These are phyloP conservation scores for Plantago coronopus DNA, from an alignment of 305 asterid genomes.

Conservation along the genomic window DNA sequence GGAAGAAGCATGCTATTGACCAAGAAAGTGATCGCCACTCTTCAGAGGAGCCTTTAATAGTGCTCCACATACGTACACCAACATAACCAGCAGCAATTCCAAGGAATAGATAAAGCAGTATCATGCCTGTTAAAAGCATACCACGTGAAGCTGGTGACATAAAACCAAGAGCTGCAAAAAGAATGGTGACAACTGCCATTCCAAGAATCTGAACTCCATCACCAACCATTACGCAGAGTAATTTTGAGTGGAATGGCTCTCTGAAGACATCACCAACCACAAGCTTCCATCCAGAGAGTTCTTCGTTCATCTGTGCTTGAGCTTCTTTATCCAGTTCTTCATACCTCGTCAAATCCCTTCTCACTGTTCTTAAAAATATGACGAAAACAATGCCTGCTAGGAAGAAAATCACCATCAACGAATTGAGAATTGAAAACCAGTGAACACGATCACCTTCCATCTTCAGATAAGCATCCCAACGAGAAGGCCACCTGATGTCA, in stretches of 20 bases:
- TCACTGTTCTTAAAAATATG: conserved; percentile 51
- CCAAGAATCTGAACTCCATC: conserved; percentile 56
- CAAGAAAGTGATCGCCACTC: conserved; percentile 57
- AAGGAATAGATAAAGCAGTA: conserved; percentile 45
- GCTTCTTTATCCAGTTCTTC: conserved; percentile 59
- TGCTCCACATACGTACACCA: conserved; percentile 44
- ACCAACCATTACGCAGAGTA: conserved; percentile 51
- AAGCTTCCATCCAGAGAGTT: conserved; percentile 59
- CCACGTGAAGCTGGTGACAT: conserved; percentile 67
- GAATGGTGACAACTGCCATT: conserved; percentile 51
- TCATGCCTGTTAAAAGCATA: conserved; percentile 54
- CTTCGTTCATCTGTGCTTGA: conserved; percentile 61
- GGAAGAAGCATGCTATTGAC: conserved; percentile 51
- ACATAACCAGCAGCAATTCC: conserved; percentile 51
- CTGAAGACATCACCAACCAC: conserved; percentile 59
- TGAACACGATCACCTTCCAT: conserved; percentile 62
- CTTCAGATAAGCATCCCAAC: conserved; percentile 59
- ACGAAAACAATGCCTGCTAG: conserved; percentile 53
- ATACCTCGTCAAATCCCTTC: conserved; percentile 51
- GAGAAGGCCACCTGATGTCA: conserved; percentile 50
- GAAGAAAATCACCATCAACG: conserved; percentile 50
- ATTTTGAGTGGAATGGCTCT: conserved; percentile 41
- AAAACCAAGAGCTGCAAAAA: conserved; percentile 54
- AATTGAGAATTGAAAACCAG: conserved; percentile 61
- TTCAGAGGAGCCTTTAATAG: conserved; percentile 43